Conservation (phyloP, 768 basidiomycete genomes). For the Xerocomus potaroensis region DNA sequence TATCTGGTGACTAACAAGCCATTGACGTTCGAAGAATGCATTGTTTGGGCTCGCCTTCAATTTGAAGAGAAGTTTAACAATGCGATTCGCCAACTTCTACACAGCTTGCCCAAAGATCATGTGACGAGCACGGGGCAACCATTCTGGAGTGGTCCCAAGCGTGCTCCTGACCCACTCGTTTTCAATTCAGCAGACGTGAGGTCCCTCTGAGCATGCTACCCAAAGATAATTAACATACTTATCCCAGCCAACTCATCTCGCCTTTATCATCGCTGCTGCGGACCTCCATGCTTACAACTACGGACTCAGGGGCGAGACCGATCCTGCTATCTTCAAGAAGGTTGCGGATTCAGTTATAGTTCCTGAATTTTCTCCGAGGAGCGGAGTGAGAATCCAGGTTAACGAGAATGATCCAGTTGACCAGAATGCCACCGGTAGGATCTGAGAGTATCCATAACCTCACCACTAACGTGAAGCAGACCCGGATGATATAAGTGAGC, state of each 20-base stretch:
- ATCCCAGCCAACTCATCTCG: slow-evolving; percentile 72
- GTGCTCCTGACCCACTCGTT: slow-evolving; percentile 85
- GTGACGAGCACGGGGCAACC: slow-evolving; percentile 89
- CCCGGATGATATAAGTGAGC: slow-evolving; percentile 47
- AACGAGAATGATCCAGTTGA: slow-evolving; percentile 88
- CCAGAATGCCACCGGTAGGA: slow-evolving; percentile 36
- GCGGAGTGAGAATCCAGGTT: slow-evolving; percentile 89
- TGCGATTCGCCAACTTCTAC: slow-evolving; percentile 87
- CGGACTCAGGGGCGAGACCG: slow-evolving; percentile 85
- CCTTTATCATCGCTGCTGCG: slow-evolving; percentile 88
- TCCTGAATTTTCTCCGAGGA: slow-evolving; percentile 90
- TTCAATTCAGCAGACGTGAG: slow-evolving; percentile 88
- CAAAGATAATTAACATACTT: slow-evolving; percentile 10
- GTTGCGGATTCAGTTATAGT: slow-evolving; percentile 79
- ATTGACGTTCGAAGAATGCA: slow-evolving; percentile 94
- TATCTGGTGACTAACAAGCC: slow-evolving; percentile 92
- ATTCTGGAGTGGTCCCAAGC: slow-evolving; percentile 99
- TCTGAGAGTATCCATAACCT: background rate
- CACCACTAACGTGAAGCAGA: slow-evolving; percentile 29
- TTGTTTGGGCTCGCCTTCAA: slow-evolving; percentile 92
- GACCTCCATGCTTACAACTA: slow-evolving; percentile 99
- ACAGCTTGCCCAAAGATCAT: slow-evolving; percentile 92
- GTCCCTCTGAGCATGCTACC: slow-evolving; percentile 7
- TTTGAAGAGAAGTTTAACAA: slow-evolving; percentile 95
- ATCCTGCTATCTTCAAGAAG: slow-evolving; percentile 76